Evolutionary conservation across 2,329 filamentous ascomycete genomes (phyloP).

Genomic region (Talaromyces sp.): DNA sequence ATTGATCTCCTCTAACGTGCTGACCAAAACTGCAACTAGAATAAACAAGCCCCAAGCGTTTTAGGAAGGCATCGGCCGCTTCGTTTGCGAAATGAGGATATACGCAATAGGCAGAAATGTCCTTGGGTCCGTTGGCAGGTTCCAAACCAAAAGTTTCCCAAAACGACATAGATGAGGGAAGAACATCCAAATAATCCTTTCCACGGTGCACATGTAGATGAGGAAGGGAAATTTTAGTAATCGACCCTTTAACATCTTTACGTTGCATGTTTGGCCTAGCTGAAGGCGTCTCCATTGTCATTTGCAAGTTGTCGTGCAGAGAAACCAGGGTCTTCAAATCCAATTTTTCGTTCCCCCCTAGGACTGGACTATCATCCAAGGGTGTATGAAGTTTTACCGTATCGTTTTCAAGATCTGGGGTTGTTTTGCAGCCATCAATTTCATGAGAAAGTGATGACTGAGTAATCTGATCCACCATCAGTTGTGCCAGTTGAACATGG

Average conservation of each 20-base stretch:
- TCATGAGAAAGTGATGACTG: constrained; percentile 38
- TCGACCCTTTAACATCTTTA: constrained; percentile 27
- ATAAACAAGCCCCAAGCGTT: constrained; percentile 49
- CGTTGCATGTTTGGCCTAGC: constrained; percentile 17
- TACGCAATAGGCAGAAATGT: constrained; percentile 53
- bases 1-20: constrained; percentile 40
- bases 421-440: constrained; percentile 19
- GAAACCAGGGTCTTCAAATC: constrained; percentile 32
- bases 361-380: constrained; percentile 22
- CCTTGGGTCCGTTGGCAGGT: constrained; percentile 50
- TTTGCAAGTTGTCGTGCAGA: constrained; percentile 22
- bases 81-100: constrained; percentile 45
- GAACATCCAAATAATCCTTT: constrained; percentile 48
- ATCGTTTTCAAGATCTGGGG: constrained; percentile 24
- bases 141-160: constrained; percentile 57
- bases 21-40: constrained; percentile 52
- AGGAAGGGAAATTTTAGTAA: constrained; percentile 43
- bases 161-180: constrained; percentile 52
- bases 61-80: constrained; percentile 46
- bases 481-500: constrained; percentile 33
- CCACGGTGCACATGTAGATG: constrained; percentile 51
- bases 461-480: constrained; percentile 38
- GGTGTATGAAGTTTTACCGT: constrained; percentile 17
- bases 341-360: constrained; percentile 26
- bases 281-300: constrained; percentile 6